Percentiles rank a stretch among this genome's conserved stretches.
phyloP scores from a whole-genome alignment of 139 green algal genomes.

The Coelastrella sp. region DNA sequence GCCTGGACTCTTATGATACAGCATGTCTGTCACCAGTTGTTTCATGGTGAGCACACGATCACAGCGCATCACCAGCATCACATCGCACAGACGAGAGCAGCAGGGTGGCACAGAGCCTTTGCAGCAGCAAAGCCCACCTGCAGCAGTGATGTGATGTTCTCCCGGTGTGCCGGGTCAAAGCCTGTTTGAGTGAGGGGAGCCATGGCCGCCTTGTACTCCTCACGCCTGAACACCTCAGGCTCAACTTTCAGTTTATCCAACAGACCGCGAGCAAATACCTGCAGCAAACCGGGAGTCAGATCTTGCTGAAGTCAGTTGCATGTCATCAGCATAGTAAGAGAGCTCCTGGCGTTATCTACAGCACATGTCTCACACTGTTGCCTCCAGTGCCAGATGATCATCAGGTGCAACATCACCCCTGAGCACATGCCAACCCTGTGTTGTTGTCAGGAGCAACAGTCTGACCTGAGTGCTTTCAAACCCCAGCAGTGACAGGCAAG shows the following conservation, averaged over 20 bases:
- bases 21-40: too few species aligned
- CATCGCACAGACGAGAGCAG: neutral
- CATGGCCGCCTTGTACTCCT: slow-evolving; percentile 72
- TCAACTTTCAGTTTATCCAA: slow-evolving; percentile 59
- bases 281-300: neutral
- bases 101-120: neutral
- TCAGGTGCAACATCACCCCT: slow-evolving; percentile 8
- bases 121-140: neutral
- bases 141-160: slow-evolving; percentile 54
- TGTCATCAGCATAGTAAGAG: too few species aligned
- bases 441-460: neutral
- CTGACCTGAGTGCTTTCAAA: slow-evolving; percentile 36
- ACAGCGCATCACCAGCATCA: neutral
- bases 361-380: too few species aligned
- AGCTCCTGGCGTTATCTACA: too few species aligned
- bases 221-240: slow-evolving; percentile 59
- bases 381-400: neutral
- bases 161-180: slow-evolving; percentile 50
- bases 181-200: slow-evolving; percentile 4
- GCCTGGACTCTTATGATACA: too few species aligned
- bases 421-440: neutral
- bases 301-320: too few species aligned
- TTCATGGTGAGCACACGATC: neutral
- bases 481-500: slow-evolving; percentile 45
- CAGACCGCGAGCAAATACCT: slow-evolving; percentile 60